Percentiles rank a stretch among this genome's conserved stretches.
phyloP scores from a whole-genome alignment of 768 basidiomycete genomes.

The Serendipita indica region DNA sequence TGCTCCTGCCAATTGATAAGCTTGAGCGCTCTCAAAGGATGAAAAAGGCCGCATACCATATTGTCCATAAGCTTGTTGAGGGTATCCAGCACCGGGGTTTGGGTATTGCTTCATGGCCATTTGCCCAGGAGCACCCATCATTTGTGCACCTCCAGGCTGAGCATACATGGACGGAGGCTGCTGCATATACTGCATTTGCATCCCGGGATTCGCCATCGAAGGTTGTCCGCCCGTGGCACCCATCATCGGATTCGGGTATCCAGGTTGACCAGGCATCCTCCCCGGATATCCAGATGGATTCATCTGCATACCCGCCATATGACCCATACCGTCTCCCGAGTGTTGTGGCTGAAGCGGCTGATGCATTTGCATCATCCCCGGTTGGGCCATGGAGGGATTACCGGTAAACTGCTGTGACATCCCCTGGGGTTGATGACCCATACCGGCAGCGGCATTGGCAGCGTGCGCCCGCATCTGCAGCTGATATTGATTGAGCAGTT shows the following conservation, averaged over 20 bases:
- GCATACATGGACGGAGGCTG: constrained; percentile 7
- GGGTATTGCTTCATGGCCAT: not conserved
- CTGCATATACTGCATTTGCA: not conserved
- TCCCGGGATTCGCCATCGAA: constrained; percentile 9
- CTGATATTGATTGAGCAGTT: constrained; percentile 2
- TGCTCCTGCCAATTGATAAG: constrained; percentile 10
- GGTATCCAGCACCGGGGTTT: not conserved
- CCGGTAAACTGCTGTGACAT: no score
- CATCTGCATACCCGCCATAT: constrained; percentile 10
- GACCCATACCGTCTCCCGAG: constrained; percentile 14
- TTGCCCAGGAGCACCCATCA: not conserved
- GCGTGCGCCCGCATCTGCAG: constrained; percentile 8
- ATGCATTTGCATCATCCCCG: constrained; percentile 15
- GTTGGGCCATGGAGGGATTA: no score
- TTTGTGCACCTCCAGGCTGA: constrained; percentile 11
- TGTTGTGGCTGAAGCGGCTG: constrained; percentile 12
- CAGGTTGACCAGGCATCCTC: no score
- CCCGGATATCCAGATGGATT: no score
- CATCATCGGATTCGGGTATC: no score
- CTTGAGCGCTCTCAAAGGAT: constrained; percentile 1
- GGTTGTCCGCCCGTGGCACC: no score
- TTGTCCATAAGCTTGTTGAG: constrained; percentile 4
- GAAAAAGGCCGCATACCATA: constrained; percentile 3
- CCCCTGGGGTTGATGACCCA: constrained; percentile 13
- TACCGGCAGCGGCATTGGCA: not conserved